phyloP scores from a whole-genome alignment of 768 basidiomycete genomes.

The Inosperma sp. region DNA sequence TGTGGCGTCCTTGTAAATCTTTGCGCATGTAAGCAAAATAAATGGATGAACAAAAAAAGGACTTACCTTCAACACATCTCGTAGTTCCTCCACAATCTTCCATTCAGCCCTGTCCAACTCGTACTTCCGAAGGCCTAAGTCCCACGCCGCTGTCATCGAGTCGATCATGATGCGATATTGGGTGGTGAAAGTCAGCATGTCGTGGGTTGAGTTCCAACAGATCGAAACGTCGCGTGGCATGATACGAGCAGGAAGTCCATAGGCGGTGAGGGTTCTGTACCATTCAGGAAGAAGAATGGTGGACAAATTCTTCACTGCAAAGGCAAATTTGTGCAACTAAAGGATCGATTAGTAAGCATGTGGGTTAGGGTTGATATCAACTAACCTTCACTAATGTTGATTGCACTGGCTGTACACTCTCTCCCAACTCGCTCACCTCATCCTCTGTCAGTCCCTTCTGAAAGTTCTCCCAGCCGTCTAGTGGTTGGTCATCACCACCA shows the following conservation, averaged over 20 bases:
- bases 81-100: no score
- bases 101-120: no score
- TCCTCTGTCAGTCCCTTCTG: conserved; percentile 10
- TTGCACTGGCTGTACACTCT: conserved; percentile 20
- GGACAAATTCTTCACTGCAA: conserved; percentile 22
- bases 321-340: conserved; percentile 22
- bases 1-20: no score
- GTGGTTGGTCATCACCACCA: conserved; percentile 15
- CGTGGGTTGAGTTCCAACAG: no score
- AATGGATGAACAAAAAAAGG: no score
- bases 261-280: conserved; percentile 6
- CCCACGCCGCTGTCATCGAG: conserved; percentile 21
- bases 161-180: conserved; percentile 25
- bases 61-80: no score
- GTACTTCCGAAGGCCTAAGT: no score
- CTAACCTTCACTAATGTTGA: conserved; percentile 30
- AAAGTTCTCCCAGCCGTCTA: conserved; percentile 21
- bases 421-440: conserved; percentile 15
- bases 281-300: no score
- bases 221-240: conserved; percentile 36
- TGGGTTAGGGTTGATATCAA: conserved; percentile 8
- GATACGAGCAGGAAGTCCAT: conserved; percentile 12
- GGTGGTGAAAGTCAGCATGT: conserved; percentile 31
- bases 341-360: background rate
- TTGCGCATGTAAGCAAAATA: no score